phyloP scores from a whole-genome alignment of 192 early-diverging fungal species.

The Ramicandelaber brevisporus region DNA sequence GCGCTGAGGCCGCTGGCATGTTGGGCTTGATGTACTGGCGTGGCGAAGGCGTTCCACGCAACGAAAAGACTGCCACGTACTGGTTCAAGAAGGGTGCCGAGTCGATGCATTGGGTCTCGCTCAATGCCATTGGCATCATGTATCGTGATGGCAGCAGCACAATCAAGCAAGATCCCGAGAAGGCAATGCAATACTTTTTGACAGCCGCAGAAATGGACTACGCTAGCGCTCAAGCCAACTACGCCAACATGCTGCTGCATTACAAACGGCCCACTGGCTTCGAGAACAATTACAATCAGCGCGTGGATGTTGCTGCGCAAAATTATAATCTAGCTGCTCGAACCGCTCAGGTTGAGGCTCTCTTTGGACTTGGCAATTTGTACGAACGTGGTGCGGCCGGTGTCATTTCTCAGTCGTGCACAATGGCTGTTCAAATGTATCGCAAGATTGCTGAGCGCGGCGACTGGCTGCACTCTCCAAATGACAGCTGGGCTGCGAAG shows the following conservation, averaged over 20 bases:
- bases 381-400: constrained; percentile 26
- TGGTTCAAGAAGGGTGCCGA: constrained; percentile 56
- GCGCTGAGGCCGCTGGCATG: constrained; percentile 49
- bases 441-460: constrained; percentile 62
- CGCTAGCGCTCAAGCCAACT: constrained; percentile 53
- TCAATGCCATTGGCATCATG: constrained; percentile 69
- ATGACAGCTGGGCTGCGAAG: too few relatives aligned
- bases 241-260: constrained; percentile 24
- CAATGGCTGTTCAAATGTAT: constrained; percentile 38
- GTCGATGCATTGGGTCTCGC: constrained; percentile 29
- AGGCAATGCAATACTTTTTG: constrained; percentile 35
- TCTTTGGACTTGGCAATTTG: constrained; percentile 58
- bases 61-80: constrained; percentile 29
- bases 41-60: constrained; percentile 49
- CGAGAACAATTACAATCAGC: too few relatives aligned
- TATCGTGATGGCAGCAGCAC: constrained; percentile 32
- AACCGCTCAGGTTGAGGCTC: constrained; percentile 42
- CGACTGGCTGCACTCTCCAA: constrained; percentile 54
- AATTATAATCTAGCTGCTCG: constrained; percentile 30
- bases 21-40: constrained; percentile 75
- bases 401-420: constrained; percentile 38
- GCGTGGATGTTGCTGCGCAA: too few relatives aligned
- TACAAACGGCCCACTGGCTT: constrained; percentile 5
- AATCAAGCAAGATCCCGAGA: constrained; percentile 19
- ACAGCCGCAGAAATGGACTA: constrained; percentile 39